Conservation (phyloP, 441 rosid species). For the Populus hybrid region DNA sequence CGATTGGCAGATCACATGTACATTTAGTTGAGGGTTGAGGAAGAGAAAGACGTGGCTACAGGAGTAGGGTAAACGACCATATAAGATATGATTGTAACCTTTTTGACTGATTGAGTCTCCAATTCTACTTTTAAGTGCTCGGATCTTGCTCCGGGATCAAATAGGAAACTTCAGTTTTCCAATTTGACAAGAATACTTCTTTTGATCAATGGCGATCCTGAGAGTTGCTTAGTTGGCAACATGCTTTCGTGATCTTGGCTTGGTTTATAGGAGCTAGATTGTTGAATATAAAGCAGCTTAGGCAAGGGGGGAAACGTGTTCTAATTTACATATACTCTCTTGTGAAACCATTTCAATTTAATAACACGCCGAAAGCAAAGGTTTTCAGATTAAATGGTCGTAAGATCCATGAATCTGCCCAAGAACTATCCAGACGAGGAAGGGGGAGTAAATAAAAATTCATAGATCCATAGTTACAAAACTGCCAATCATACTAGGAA, state of each 20-base stretch:
- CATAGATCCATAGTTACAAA: not conserved
- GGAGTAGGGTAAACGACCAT: not conserved
- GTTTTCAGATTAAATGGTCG: not conserved
- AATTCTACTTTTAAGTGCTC: not conserved
- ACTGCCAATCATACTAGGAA: not conserved
- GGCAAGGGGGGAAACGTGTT: not conserved
- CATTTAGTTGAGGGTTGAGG: too few relatives aligned
- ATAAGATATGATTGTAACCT: not conserved
- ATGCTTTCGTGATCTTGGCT: not conserved
- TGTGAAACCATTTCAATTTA: not conserved
- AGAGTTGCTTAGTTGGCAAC: not conserved
- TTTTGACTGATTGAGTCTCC: not conserved
- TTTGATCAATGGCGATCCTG: not conserved
- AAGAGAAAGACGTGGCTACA: not conserved
- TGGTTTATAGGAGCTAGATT: not conserved
- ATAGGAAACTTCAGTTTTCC: too few relatives aligned
- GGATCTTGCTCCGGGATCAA: not conserved
- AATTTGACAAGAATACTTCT: not conserved
- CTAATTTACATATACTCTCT: too few relatives aligned
- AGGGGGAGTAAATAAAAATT: too few relatives aligned
- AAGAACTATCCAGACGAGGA: too few relatives aligned
- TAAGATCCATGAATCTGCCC: not conserved
- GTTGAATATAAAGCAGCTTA: not conserved
- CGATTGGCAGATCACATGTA: not conserved
- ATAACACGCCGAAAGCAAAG: not conserved